Base-by-base conservation (phyloP, 441 rosid genomes). In the Raphanus hybrid region DNA sequence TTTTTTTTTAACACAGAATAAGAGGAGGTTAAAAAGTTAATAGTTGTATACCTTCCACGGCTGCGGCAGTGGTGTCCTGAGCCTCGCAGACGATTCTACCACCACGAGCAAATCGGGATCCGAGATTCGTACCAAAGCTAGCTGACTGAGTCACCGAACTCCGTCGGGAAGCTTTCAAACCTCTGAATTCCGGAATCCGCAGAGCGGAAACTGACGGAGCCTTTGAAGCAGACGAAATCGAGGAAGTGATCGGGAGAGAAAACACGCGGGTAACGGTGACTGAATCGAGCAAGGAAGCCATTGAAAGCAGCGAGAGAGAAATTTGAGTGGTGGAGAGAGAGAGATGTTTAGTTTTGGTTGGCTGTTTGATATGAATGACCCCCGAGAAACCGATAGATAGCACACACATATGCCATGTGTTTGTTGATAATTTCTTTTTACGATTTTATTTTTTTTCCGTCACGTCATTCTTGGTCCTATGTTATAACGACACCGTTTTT, bases 41-140 rank as follows among this genome's bases (percentile, higher is more conserved):
- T 23, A 55, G 0, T 34, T 87, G 69, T 59, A 61, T 9, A 94
- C 99, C 97, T 75, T 85, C 85, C 5, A 88, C 81, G 43, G 97
- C 81, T 37, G 97, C 90, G 18, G 90, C 85, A 16, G 97, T 87
- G 45, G 89, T 83, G 16, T 92, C 86, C 78, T 91, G 93, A 67
- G 96, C 86, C 81, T 91, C 97, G 77, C 90, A 91, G 4, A 81
- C 80, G 77, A 91, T 79, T 63, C 83, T 67, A 9, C 77, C 82
- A 43, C 79, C 66, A 6, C 86, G 86, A 71, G 73, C 12, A 59
- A 66, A 54, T 71, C 64, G 9, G 57, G 84, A 83, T 75, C 70
- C 69, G 23, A 81, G 86, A 50, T 71, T 59, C 50, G 32, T 52
- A 55, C 18, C 35, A 37, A n/a, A 77, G 9, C 68, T 71, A 61